Evolutionary conservation across 1,284 basidiomycete species (phyloP).

Genomic region (Thelephora terrestris): DNA sequence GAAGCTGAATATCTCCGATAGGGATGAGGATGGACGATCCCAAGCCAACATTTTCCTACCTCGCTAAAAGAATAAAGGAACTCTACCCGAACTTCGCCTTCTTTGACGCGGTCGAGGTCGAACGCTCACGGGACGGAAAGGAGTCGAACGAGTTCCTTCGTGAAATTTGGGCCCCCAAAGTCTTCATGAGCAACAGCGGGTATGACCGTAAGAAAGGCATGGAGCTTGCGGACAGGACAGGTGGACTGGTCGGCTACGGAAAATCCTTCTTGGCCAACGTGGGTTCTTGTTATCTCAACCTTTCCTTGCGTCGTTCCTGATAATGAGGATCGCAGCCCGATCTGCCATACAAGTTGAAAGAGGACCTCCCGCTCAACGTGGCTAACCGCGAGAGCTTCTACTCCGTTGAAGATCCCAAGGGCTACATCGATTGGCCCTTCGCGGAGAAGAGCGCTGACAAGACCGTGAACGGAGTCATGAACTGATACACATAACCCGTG

Average conservation of each 20-base stretch:
- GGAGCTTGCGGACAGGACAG: constrained; percentile 19
- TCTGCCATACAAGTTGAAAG: constrained; percentile 33
- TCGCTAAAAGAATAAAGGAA: constrained; percentile 19
- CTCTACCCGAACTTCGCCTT: constrained; percentile 35
- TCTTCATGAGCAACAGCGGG: constrained; percentile 29
- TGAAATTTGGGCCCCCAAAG: constrained; percentile 21
- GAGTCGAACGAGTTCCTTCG: constrained; percentile 25
- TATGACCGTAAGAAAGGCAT: constrained; percentile 21
- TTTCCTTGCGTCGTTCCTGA: background rate
- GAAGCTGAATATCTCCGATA: constrained; percentile 5
- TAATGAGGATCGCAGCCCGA: constrained; percentile 30
- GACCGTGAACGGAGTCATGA: no score
- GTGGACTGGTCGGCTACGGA: constrained; percentile 36
- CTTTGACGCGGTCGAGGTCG: constrained; percentile 34
- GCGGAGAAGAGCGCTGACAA: constrained; percentile 8
- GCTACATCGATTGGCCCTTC: constrained; percentile 33
- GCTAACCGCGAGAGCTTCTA: constrained; percentile 29
- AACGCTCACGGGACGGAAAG: constrained; percentile 11
- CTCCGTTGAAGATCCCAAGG: constrained; percentile 18
- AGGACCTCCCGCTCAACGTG: constrained; percentile 23
- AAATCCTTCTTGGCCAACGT: constrained; percentile 38
- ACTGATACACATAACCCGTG: no score
- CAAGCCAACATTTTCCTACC: constrained; percentile 23
- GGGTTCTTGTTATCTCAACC: constrained; percentile 8
- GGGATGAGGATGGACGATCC: constrained; percentile 33